A percentile compares a stretch with the other conserved stretches of the same genome.
Conservation (phyloP, 2,329 filamentous ascomycete species). For the Paecilomyces sp. region DNA sequence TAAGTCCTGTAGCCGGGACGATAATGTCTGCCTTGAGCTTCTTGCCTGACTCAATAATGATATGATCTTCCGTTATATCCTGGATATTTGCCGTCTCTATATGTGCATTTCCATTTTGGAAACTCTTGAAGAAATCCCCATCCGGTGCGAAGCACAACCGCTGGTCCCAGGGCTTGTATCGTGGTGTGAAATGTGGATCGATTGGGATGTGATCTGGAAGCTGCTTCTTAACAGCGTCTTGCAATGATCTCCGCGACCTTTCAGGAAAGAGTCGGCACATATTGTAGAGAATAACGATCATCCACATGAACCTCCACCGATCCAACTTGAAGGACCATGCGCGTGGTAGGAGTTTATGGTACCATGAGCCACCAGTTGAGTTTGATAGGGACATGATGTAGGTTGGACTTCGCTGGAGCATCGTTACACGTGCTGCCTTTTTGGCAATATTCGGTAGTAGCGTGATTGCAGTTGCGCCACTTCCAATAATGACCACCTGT, state of each 20-base stretch:
- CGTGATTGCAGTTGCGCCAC: conserved; percentile 66
- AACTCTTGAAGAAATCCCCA: conserved; percentile 45
- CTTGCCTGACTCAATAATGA: conserved; percentile 34
- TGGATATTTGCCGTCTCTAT: conserved; percentile 44
- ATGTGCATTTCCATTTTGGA: conserved; percentile 38
- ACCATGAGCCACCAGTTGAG: conserved; percentile 23
- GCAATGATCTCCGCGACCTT: no score
- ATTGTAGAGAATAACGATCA: neutral
- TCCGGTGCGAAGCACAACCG: conserved; percentile 52
- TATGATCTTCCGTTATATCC: conserved; percentile 35
- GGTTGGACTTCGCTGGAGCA: conserved; percentile 65
- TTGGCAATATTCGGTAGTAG: conserved; percentile 59
- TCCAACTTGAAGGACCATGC: neutral
- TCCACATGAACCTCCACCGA: neutral
- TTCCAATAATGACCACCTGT: conserved; percentile 60
- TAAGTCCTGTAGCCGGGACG: conserved; percentile 21
- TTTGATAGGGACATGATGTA: conserved; percentile 30
- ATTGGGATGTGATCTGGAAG: conserved; percentile 31
- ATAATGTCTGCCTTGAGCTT: conserved; percentile 17
- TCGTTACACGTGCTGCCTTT: conserved; percentile 56
- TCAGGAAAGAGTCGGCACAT: neutral
- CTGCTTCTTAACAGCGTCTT: neutral
- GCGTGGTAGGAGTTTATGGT: conserved; percentile 18
- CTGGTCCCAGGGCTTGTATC: conserved; percentile 59
- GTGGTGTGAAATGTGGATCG: conserved; percentile 53